Evolutionary conservation across 768 basidiomycete species (phyloP).

Genomic region (Suillus paluster): DNA sequence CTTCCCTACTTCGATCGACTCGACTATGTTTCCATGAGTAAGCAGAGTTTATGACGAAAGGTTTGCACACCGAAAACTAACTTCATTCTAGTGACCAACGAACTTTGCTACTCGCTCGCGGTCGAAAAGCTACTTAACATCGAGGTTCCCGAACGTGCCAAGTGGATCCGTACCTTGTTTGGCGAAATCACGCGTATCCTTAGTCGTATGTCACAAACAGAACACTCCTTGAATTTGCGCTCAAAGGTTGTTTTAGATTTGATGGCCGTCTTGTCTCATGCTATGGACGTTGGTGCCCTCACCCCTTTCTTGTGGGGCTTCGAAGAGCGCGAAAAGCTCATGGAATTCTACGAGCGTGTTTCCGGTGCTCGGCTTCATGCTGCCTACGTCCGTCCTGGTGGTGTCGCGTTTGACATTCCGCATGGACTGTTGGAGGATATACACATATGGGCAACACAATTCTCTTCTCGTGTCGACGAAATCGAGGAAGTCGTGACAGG

Average conservation of each 20-base stretch:
- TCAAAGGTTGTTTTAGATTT: slow-evolving; percentile 56
- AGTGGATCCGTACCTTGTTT: slow-evolving; percentile 97
- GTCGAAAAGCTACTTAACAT: slow-evolving; percentile 99
- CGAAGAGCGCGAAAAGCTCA: slow-evolving; percentile 99
- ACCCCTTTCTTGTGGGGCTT: slow-evolving; percentile 99
- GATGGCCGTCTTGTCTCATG: slow-evolving; percentile 95
- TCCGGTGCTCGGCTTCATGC: slow-evolving; percentile 97
- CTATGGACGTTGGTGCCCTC: slow-evolving; percentile 97
- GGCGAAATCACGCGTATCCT: slow-evolving; percentile 96
- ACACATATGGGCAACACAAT: slow-evolving; percentile 97
- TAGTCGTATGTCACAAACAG: slow-evolving; percentile 67
- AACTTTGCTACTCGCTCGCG: slow-evolving; percentile 94
- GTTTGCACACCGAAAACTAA: slow-evolving; percentile 8
- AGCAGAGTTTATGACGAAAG: slow-evolving; percentile 31
- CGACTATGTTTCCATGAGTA: slow-evolving; percentile 99
- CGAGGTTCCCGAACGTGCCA: slow-evolving; percentile 93
- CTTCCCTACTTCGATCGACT: slow-evolving; percentile 98
- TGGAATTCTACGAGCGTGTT: slow-evolving; percentile 99
- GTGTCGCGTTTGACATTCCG: slow-evolving; percentile 96
- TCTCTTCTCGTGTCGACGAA: slow-evolving; percentile 88
- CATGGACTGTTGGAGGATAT: slow-evolving; percentile 99
- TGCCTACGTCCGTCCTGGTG: slow-evolving; percentile 97
- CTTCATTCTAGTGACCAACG: slow-evolving; percentile 87
- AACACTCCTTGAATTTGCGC: neutral
- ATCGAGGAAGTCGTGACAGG: slow-evolving; percentile 98